A percentile compares a stretch with the other conserved stretches of the same genome.
phyloP scores from a whole-genome alignment of 202 grass and related monocot species.

The Carex arenaria region DNA sequence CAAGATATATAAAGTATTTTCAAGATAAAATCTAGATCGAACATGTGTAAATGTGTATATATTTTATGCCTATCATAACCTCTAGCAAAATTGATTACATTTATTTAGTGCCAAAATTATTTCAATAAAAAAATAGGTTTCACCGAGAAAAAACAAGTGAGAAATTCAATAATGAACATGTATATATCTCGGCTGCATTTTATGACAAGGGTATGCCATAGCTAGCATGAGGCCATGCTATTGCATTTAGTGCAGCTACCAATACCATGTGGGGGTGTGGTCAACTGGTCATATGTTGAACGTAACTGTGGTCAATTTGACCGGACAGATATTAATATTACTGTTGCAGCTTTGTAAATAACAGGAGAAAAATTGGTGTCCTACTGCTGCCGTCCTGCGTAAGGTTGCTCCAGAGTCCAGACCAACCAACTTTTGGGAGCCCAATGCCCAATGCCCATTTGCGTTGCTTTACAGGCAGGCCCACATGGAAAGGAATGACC shows the following conservation, averaged over 20 bases:
- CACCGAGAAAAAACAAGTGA: neutral
- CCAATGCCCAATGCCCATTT: neutral
- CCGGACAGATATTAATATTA: neutral
- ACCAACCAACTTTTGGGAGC: neutral
- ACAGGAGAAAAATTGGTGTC: neutral
- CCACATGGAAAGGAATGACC: conserved; percentile 5
- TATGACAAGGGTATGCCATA: neutral
- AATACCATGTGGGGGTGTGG: no score
- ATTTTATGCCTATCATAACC: no score
- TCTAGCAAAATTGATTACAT: no score
- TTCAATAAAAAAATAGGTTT: no score
- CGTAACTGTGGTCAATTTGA: neutral
- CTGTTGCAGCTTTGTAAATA: neutral
- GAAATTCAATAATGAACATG: neutral
- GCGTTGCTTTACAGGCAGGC: neutral
- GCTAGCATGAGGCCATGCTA: no score
- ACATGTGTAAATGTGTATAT: no score
- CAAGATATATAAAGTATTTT: no score
- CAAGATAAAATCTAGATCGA: no score
- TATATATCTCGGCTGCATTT: neutral
- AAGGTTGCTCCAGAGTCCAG: no score
- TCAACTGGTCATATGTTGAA: neutral
- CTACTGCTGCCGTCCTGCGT: neutral
- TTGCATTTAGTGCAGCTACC: no score
- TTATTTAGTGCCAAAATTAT: neutral